Evolutionary conservation across 2,329 filamentous ascomycete genomes (phyloP).

Genomic region (Zelopaecilomyces penicillatus): DNA sequence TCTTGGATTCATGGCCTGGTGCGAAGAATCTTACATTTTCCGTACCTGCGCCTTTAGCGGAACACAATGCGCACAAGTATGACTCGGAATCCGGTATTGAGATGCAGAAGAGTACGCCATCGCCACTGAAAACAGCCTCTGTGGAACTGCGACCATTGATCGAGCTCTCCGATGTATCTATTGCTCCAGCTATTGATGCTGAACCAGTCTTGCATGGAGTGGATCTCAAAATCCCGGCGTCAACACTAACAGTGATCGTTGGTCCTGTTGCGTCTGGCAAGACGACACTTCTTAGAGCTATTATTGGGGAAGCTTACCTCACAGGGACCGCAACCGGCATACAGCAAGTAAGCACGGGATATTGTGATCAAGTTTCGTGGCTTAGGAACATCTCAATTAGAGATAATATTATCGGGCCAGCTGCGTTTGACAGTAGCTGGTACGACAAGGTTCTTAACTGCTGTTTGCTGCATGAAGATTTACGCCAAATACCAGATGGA

Average conservation of each 20-base stretch:
- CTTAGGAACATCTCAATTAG: constrained; percentile 26
- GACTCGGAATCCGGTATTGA: constrained; percentile 15
- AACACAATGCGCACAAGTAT: neutral
- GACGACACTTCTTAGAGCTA: constrained; percentile 26
- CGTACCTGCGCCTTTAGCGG: constrained; percentile 1
- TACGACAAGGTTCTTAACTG: constrained; percentile 29
- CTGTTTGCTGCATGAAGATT: constrained; percentile 23
- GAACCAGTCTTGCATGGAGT: constrained; percentile 17
- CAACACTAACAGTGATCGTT: constrained; percentile 23
- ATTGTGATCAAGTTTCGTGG: constrained; percentile 25
- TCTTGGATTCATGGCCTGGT: constrained; percentile 1
- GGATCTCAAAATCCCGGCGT: constrained; percentile 9
- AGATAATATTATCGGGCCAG: constrained; percentile 30
- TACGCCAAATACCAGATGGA: constrained; percentile 23
- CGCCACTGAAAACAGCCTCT: constrained; percentile 28
- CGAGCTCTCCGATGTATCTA: constrained; percentile 35
- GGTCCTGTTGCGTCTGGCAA: constrained; percentile 30
- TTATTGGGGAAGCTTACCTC: constrained; percentile 23
- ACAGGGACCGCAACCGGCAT: constrained; percentile 12
- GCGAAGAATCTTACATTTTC: constrained; percentile 33
- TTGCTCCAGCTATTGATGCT: constrained; percentile 26
- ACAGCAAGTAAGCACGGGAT: constrained; percentile 14
- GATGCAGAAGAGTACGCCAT: constrained; percentile 2
- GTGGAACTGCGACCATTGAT: constrained; percentile 29
- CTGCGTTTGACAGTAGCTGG: constrained; percentile 18